phyloP scores from a whole-genome alignment of 1,284 basidiomycete genomes.

The Phenoliferia sp. region DNA sequence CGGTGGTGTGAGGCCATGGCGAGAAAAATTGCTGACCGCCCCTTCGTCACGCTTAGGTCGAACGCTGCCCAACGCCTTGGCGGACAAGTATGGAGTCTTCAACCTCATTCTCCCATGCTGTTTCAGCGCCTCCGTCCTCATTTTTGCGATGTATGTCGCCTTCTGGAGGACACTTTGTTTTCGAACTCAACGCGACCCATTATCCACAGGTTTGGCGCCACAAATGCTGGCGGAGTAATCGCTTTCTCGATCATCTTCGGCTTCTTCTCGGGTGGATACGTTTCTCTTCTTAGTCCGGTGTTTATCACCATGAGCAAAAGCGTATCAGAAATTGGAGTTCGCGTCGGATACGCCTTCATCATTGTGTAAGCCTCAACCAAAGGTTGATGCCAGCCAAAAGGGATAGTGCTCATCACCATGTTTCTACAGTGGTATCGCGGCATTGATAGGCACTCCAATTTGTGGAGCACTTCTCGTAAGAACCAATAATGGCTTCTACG shows the following conservation, averaged over 20 bases:
- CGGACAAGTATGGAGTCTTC: neutral
- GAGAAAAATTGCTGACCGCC: neutral
- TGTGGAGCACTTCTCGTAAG: neutral
- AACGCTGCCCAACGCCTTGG: slow-evolving; percentile 21
- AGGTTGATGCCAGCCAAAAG: no score
- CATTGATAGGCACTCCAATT: neutral
- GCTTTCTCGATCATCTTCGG: slow-evolving; percentile 19
- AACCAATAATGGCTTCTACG: neutral
- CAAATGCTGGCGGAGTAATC: slow-evolving; percentile 14
- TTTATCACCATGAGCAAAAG: slow-evolving; percentile 5
- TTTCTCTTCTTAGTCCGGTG: slow-evolving; percentile 8
- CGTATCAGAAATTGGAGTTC: neutral
- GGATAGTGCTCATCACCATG: neutral
- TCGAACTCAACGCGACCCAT: neutral
- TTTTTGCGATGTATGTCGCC: neutral
- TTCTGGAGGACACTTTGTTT: neutral
- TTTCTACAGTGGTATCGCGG: neutral
- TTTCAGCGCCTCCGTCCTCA: neutral
- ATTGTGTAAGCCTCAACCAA: neutral
- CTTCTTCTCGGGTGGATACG: neutral
- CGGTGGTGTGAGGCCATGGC: no score
- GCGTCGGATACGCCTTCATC: neutral
- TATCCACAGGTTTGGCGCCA: slow-evolving; percentile 7
- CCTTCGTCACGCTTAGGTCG: slow-evolving; percentile 1
- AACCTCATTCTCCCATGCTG: neutral